Evolutionary conservation across 257 asterid species (phyloP), one percentile per base, ranked within the genome.

Genomic region (Osmanthus fragrans): DNA sequence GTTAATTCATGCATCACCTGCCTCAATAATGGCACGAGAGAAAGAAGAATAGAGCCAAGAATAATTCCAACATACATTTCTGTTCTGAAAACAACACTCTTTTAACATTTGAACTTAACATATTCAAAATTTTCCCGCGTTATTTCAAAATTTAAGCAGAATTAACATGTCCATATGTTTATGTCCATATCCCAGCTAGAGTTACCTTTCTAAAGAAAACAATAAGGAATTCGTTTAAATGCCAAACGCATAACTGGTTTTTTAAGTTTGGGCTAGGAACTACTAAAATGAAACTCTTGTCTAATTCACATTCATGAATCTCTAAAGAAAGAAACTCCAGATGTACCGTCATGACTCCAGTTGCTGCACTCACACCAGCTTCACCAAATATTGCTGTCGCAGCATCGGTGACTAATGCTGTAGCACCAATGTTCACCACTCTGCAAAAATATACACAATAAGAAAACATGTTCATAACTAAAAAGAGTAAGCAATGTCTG

Each of bases 311-410:
- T 11, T 63, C 69, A 63, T 25, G 69, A 23, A 25, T 63, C 36
- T 63, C 27, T 11, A 27, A 63, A 10, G 21, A 79, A 74, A 54
- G 73, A 65, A 79, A 65, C 30, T 60, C 29, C 19, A 66, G 74
- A 66, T 96, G 72, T 90, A 95, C 98, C 63, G 99, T 95, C 99
- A 95, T 95, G 68, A 95, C 93, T 79, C 97, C 99, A 74, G 98
- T 95, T 73, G 99, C 98, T 49, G 98, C 97, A 85, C 88, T 93
- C 81, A 95, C 90, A 80, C 99, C 99, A 78, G 97, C 98, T 89
- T 91, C 97, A 84, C 99, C 99, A 87, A 91, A 95, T 80, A 91
- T 86, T 34, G 93, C 89, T 18, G 99, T 95, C 69, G 99, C 99
- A 82, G 98, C 99, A 67, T 93, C 93, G 73, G 99, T 93, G 75